Evolutionary conservation across 1,284 basidiomycete species (phyloP), one percentile per base, ranked within the genome.

Genomic region (Trichosporon sp.): DNA sequence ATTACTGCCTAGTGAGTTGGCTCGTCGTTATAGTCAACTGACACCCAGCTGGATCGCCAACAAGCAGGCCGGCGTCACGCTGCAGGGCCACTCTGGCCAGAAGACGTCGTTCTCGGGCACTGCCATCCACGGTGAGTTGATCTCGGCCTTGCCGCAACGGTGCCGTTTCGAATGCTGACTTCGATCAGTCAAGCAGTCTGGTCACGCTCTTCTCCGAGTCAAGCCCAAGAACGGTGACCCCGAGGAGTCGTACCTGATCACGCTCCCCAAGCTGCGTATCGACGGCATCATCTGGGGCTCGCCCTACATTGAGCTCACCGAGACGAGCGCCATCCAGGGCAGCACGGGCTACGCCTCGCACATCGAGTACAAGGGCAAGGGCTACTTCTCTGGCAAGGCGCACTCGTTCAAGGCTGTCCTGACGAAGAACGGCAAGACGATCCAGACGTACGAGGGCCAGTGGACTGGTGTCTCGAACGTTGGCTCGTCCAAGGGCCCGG

Each of bases 331-430:
- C 79, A 97, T 99, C 78, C 86, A 91, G 74, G 87, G 87, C 59
- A 89, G 88, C 49, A 87, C 89, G 11, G 90, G 90, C 31, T 88
- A 85, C 81, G 79, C 85, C 25, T 85, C 88, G 16, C 84, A 85
- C 59, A 88, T 94, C 76, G 90, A 92, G 72, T 98, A 96, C 85
- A 91, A 92, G 74, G 95, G 95, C 80, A 93, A 92, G 74, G 95
- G 92, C 34, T 97, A 95, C 83, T 94, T 97, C 76, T 87, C 87
- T 31, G 94, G 95, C 69, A 96, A 95, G 80, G 87, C 91, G 2
- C 95, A 99, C 82, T 85, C 88, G 10, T 96, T 91, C 87, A 95
- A 94, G 80, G 92, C 95, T 4, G 84, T 84, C 13, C 79, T 95
- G 33, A 80, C 84, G 1, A 72, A 79, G 49, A 70, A 73, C 44